Conservation (phyloP, 768 basidiomycete genomes). For the Holtermannia corniformis region DNA sequence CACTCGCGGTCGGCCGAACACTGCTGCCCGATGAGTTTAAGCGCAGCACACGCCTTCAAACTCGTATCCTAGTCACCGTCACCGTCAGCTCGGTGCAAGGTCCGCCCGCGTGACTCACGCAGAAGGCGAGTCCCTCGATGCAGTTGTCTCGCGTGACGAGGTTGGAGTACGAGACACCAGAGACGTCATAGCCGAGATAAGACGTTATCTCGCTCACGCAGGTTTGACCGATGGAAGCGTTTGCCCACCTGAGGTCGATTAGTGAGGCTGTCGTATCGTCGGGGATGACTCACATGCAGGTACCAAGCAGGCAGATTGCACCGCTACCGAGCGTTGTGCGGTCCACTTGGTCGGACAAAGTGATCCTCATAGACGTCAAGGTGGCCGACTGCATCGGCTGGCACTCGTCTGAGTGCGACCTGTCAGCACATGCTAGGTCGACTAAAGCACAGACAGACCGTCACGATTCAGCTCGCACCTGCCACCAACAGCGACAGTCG, state of each 20-base stretch:
- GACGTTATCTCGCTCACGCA: conserved; percentile 21
- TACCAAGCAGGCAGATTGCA: conserved; percentile 16
- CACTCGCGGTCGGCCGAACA: conserved; percentile 21
- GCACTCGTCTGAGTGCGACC: no score
- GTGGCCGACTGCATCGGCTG: no score
- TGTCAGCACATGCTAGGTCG: no score
- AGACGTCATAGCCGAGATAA: conserved; percentile 18
- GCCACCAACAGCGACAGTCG: conserved; percentile 11
- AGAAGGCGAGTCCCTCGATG: conserved; percentile 19
- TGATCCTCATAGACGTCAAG: no score
- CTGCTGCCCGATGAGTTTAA: conserved; percentile 1
- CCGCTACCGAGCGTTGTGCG: no score
- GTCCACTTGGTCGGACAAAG: no score
- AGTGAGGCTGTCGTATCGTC: neutral
- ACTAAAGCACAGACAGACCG: conserved; percentile 11
- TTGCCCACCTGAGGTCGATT: conserved; percentile 8
- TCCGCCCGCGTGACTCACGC: conserved; percentile 9
- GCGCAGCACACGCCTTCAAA: conserved; percentile 7
- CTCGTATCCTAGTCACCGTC: conserved; percentile 7
- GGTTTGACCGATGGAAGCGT: conserved; percentile 7
- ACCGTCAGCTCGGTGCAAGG: neutral
- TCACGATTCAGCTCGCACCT: conserved; percentile 24
- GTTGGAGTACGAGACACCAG: conserved; percentile 10
- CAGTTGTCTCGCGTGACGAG: conserved; percentile 19
- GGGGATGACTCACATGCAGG: conserved; percentile 14